Evolutionary conservation across 441 rosid genomes (phyloP).

Genomic region (Omphalea diandra): DNA sequence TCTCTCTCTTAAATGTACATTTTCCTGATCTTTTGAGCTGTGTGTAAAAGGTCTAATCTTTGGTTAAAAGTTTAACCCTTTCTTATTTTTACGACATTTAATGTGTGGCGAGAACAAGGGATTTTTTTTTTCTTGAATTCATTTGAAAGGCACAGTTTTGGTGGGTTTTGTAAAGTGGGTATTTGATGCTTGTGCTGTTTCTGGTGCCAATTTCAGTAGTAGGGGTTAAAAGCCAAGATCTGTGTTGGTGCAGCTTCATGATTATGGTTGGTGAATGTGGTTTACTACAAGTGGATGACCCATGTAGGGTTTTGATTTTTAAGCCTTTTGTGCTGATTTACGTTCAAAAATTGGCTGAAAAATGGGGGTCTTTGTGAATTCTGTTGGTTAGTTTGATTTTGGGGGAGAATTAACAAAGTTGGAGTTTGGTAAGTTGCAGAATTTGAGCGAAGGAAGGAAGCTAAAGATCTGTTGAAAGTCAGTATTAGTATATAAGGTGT

Average conservation of each 20-base stretch:
- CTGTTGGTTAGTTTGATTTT: constrained; percentile 5
- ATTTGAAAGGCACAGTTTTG: no score
- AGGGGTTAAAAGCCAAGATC: constrained; percentile 31
- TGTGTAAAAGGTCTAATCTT: constrained; percentile 17
- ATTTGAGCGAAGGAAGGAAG: constrained; percentile 18
- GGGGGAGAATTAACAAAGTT: constrained; percentile 18
- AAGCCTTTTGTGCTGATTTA: constrained; percentile 23
- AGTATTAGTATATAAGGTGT: constrained; percentile 16
- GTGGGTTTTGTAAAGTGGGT: constrained; percentile 16
- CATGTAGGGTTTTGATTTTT: constrained; percentile 5
- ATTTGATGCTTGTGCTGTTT: constrained; percentile 11
- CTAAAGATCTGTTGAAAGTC: constrained; percentile 25
- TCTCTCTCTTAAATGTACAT: no score
- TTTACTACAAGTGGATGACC: constrained; percentile 16
- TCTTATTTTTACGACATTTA: constrained; percentile 12
- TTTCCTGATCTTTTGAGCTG: constrained; percentile 9
- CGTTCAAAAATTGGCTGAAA: constrained; percentile 13
- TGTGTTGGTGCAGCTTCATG: constrained; percentile 20
- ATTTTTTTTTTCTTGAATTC: not conserved
- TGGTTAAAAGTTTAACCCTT: constrained; percentile 19
- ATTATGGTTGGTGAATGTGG: constrained; percentile 28
- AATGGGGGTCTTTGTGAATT: constrained; percentile 24
- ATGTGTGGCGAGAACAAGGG: constrained; percentile 8
- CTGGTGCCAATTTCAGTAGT: constrained; percentile 17
- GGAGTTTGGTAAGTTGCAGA: constrained; percentile 14